A percentile compares a stretch with the other conserved stretches of the same genome.
Evolutionary conservation across 306 rosid species (phyloP).

Genomic region (Vicia sativa): DNA sequence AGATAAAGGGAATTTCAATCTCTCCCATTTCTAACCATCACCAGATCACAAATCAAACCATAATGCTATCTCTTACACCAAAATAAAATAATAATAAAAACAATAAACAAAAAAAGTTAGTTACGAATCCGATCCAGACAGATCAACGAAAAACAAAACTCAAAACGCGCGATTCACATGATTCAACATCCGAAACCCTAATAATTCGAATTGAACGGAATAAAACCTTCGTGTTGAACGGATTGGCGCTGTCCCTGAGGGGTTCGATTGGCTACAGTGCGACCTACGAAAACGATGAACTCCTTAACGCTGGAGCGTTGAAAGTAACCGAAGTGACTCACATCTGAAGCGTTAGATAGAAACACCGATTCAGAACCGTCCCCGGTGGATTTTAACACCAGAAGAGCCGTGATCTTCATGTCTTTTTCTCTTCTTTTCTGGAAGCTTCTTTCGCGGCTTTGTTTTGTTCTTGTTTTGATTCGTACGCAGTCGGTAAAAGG

Average conservation of each 20-base stretch:
- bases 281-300: conserved; percentile 86
- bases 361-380: conserved; percentile 89
- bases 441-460: conserved; percentile 7
- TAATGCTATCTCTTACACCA: background rate
- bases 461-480: conserved; percentile 22
- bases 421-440: conserved; percentile 35
- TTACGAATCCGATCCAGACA: conserved; percentile 22
- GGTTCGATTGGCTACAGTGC: conserved; percentile 94
- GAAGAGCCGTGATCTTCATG: conserved; percentile 92
- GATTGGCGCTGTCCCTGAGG: conserved; percentile 90
- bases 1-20: background rate
- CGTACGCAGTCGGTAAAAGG: conserved; percentile 22
- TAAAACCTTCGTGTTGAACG: conserved; percentile 90
- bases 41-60: background rate
- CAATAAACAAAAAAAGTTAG: background rate
- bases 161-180: background rate
- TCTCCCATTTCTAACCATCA: background rate
- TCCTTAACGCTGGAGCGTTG: conserved; percentile 92
- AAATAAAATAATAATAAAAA: background rate
- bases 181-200: conserved; percentile 34
- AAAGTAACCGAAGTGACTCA: conserved; percentile 84
- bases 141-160: conserved; percentile 23
- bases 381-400: conserved; percentile 83
- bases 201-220: background rate
- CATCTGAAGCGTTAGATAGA: conserved; percentile 71